Base-by-base conservation (phyloP, 2,329 filamentous ascomycete species). In the Fusarium burgessii region DNA sequence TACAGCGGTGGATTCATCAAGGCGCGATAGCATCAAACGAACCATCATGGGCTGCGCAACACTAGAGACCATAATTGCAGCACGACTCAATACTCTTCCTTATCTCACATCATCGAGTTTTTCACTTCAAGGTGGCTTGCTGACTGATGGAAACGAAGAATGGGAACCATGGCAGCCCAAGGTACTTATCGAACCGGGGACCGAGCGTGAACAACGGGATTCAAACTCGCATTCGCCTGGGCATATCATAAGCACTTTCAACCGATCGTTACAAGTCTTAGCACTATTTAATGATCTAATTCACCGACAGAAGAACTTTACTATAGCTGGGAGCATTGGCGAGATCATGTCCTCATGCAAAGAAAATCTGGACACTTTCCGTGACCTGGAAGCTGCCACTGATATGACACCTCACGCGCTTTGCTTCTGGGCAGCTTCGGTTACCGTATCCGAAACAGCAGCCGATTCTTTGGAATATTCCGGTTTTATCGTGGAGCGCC, bases 81-180 rank as follows among this genome's bases (percentile, higher is more conserved):
- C 58, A 14, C 58, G 17, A 9, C 20, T 63, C 0, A 27, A 40
- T 6, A 63, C 40, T 1, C 2, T 25, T 7, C 36, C 58, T 0
- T 62, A 27, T 14, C 14, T 63, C 2, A 17, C 27, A 5, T 47
- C 61, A 5, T 29, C 46, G 9, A 23, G 62, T 13, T 6, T 32
- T 3, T n/a, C 14, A 3, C 41, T n/a, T 1, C 7, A 18, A 36
- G 35, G 17, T 3, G 40, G 32, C 4, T 20, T 62, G 2, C 11
- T 17, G 0, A 54, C 33, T 6, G 61, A 63, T 3, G 61, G 61
- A 1, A 55, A 62, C 9, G 61, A 63, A 10, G 61, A 63, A 11
- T 63, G 61, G 46, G 61, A 63, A 2, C 58, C 46, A 14, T 62
- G 41, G 58, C 47, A 63, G 9, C 58, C 46, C 3, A 63, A 54